A percentile compares a stretch with the other conserved stretches of the same genome.
Evolutionary conservation across 73 alveolate species (phyloP).

Genomic region (Paramecium biaurelia): DNA sequence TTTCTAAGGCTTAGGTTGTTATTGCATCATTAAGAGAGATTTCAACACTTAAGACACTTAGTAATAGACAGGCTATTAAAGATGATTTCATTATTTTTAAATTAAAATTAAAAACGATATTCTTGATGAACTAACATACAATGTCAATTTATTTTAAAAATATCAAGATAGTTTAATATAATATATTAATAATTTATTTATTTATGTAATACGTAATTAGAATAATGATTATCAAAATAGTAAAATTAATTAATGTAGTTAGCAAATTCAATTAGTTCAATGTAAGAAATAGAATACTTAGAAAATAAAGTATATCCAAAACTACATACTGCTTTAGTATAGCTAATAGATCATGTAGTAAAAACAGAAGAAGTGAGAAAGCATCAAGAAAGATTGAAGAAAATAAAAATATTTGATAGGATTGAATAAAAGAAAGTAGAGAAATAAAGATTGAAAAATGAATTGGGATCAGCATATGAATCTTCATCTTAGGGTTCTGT

Average conservation of each 20-base stretch:
- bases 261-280: neutral
- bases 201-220: neutral
- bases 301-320: constrained; percentile 35
- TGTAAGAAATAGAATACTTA: neutral
- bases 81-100: neutral
- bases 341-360: constrained; percentile 49
- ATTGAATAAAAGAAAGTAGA: constrained; percentile 60
- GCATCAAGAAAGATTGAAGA: constrained; percentile 56
- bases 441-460: constrained; percentile 53
- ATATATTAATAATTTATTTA: neutral
- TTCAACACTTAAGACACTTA: neutral
- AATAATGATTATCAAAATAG: neutral
- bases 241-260: neutral
- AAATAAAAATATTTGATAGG: constrained; percentile 53
- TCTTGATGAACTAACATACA: neutral
- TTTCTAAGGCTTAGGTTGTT: neutral
- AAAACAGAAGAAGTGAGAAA: constrained; percentile 59
- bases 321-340: constrained; percentile 41
- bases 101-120: neutral
- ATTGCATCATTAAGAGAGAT: neutral
- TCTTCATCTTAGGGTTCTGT: neutral
- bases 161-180: neutral
- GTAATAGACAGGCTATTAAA: neutral
- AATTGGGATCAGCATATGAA: constrained; percentile 31
- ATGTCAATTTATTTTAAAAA: neutral